Percentiles rank a stretch among this genome's conserved stretches.
Conservation (phyloP, 345 rosid species). For the Cardamine chenopodiifolia region DNA sequence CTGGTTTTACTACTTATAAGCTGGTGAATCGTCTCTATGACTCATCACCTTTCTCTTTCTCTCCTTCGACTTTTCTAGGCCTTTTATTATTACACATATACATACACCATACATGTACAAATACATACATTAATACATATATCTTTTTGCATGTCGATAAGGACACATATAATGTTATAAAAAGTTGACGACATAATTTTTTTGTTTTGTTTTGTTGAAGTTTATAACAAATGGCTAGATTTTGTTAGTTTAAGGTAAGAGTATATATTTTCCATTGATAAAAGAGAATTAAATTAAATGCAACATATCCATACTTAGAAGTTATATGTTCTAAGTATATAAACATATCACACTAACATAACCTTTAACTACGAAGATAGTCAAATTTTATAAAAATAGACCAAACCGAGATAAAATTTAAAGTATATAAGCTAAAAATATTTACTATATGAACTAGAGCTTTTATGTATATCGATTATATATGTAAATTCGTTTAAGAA, state of each 20-base stretch:
- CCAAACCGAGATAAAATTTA: not conserved
- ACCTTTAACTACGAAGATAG: not conserved
- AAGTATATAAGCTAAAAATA: not conserved
- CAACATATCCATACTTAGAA: not conserved
- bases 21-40: slow-evolving; percentile 27
- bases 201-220: not conserved
- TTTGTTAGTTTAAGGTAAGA: not conserved
- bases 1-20: slow-evolving; percentile 37
- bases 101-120: slow-evolving; percentile 13
- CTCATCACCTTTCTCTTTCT: slow-evolving; percentile 34
- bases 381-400: not conserved
- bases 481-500: not conserved
- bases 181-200: slow-evolving; percentile 22
- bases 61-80: slow-evolving; percentile 28
- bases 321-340: not conserved
- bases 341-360: not conserved
- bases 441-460: not conserved
- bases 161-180: slow-evolving; percentile 32
- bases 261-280: slow-evolving; percentile 3
- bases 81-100: slow-evolving; percentile 7
- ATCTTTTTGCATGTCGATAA: slow-evolving; percentile 38
- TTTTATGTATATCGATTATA: not conserved
- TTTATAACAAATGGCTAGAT: slow-evolving; percentile 1
- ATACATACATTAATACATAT: not conserved
- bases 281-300: not conserved